Conservation (phyloP, 768 basidiomycete genomes). For the Trametes punicea region DNA sequence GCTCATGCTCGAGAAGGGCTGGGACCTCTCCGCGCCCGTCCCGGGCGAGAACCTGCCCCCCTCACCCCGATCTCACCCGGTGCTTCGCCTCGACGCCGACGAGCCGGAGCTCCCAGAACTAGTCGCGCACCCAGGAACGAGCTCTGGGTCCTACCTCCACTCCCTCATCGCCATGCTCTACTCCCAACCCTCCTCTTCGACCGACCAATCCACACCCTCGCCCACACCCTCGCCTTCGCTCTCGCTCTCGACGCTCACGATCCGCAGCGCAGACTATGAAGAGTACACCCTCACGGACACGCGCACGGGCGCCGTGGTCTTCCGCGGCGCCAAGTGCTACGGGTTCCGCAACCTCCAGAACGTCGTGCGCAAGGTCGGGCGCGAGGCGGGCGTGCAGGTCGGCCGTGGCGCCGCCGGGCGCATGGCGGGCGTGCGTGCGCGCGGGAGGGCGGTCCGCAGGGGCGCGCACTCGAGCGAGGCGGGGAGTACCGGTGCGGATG, state of each 20-base stretch:
- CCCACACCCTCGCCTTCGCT: conserved; percentile 36
- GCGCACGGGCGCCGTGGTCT: conserved; percentile 58
- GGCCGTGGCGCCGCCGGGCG: conserved; percentile 66
- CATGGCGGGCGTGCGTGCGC: conserved; percentile 30
- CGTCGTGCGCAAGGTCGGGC: conserved; percentile 89
- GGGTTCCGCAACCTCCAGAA: conserved; percentile 98
- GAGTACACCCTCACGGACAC: conserved; percentile 57
- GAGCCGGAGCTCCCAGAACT: conserved; percentile 59
- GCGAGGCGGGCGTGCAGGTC: conserved; percentile 72
- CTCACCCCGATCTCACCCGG: not conserved
- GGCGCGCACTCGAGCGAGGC: conserved; percentile 24
- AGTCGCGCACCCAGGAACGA: conserved; percentile 75
- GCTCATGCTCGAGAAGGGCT: conserved; percentile 77
- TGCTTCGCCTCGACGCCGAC: not conserved
- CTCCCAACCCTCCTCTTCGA: too few species aligned
- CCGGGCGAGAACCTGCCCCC: conserved; percentile 42
- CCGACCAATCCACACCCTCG: conserved; percentile 47
- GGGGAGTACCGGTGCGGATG: conserved; percentile 27
- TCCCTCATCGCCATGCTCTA: too few species aligned
- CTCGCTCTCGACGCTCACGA: conserved; percentile 48
- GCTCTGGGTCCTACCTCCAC: conserved; percentile 91
- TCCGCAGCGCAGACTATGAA: conserved; percentile 77
- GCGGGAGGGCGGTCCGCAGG: conserved; percentile 25
- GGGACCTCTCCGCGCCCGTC: conserved; percentile 66
- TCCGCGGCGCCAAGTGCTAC: conserved; percentile 94